Evolutionary conservation across 257 asterid genomes (phyloP).

Genomic region (Solanum bulbocastanum): DNA sequence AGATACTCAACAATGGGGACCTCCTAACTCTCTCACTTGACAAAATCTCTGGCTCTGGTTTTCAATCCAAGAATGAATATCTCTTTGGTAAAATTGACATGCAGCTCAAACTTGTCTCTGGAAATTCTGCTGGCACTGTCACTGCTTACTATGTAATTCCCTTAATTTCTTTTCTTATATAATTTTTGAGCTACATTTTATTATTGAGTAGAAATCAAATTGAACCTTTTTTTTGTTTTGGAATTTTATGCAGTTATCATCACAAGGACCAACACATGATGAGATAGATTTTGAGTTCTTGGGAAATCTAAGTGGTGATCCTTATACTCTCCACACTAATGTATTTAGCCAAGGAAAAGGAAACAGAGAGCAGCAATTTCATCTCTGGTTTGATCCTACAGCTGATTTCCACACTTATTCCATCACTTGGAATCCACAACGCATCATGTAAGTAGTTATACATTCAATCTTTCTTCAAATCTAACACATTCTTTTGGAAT

Average conservation of each 20-base stretch:
- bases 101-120: not conserved
- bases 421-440: not conserved
- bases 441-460: not conserved
- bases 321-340: not conserved
- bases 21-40: not conserved
- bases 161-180: too few relatives aligned
- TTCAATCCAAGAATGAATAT: not conserved
- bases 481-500: not conserved
- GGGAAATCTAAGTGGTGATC: not conserved
- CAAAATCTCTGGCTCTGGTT: not conserved
- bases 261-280: not conserved
- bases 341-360: not conserved
- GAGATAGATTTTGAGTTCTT: not conserved
- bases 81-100: not conserved
- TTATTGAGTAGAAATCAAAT: not conserved
- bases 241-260: not conserved
- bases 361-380: not conserved
- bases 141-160: not conserved
- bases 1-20: not conserved
- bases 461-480: not conserved
- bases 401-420: not conserved
- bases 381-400: not conserved
- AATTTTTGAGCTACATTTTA: not conserved
- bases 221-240: too few relatives aligned
- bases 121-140: not conserved